A percentile compares a stretch with the other conserved stretches of the same genome.
Conservation (phyloP, 2,329 filamentous ascomycete genomes). For the Aspergillus transmontanensis region DNA sequence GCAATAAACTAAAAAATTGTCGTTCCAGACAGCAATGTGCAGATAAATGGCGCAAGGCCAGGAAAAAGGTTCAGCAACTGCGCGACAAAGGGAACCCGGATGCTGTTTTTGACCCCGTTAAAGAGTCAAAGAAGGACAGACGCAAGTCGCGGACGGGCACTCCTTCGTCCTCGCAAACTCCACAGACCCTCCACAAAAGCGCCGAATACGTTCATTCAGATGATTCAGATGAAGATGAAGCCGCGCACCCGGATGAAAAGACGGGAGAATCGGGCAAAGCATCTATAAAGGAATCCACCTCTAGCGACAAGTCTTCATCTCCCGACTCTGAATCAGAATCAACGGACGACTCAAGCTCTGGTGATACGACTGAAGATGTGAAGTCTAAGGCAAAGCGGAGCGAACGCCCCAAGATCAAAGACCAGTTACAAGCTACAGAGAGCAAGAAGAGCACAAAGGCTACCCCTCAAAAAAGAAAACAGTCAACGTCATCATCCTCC, state of each 20-base stretch:
- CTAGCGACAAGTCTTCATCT: not conserved
- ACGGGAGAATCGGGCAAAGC: not conserved
- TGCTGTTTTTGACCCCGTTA: conserved; percentile 28
- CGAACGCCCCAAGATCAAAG: not conserved
- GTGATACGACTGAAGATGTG: not conserved
- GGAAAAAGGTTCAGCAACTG: conserved; percentile 19
- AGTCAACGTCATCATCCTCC: not conserved
- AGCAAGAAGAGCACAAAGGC: not conserved
- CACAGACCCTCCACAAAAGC: not conserved
- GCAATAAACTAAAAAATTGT: conserved; percentile 29
- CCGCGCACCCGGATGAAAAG: not conserved
- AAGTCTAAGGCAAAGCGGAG: not conserved
- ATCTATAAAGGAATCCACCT: not conserved
- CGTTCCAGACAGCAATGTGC: conserved; percentile 44
- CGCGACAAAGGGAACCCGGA: conserved; percentile 26
- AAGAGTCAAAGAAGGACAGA: conserved; percentile 6
- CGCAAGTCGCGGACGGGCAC: not conserved
- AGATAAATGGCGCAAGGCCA: conserved; percentile 43
- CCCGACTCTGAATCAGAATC: conserved; percentile 5
- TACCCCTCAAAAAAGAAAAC: not conserved
- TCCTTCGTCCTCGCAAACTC: not conserved
- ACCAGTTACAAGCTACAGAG: not conserved
- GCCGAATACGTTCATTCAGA: not conserved
- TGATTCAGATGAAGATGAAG: conserved; percentile 1
- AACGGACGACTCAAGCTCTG: not conserved